These are phyloP conservation scores for Talaromyces liani DNA, from an alignment of 495 filamentous ascomycete species.

Conservation along the genomic window DNA sequence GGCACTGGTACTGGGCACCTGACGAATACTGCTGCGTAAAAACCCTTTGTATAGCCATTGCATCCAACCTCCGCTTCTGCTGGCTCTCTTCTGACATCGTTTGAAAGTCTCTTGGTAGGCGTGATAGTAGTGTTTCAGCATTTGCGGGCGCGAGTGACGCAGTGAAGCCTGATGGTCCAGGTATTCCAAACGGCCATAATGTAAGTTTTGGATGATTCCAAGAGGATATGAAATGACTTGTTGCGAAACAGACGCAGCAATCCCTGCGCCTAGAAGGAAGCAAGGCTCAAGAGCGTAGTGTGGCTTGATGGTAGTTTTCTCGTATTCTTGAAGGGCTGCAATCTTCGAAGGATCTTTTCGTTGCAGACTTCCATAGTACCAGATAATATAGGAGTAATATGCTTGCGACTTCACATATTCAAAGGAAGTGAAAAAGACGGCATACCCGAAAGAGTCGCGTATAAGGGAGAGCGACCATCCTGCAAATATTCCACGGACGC, in stretches of 20 bases:
- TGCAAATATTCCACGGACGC: conserved; percentile 71
- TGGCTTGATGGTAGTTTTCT: conserved; percentile 51
- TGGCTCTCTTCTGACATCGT: conserved; percentile 57
- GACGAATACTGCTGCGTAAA: conserved; percentile 62
- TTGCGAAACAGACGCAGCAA: conserved; percentile 67
- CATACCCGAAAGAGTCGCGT: conserved; percentile 77
- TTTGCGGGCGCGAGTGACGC: conserved; percentile 32
- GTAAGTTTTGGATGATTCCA: conserved; percentile 63
- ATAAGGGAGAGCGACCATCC: conserved; percentile 72
- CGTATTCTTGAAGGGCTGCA: conserved; percentile 14
- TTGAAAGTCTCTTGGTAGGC: conserved; percentile 72
- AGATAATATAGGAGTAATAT: conserved; percentile 73
- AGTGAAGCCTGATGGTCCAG: conserved; percentile 60
- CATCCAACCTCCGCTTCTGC: conserved; percentile 54
- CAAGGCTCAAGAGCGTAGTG: conserved; percentile 80
- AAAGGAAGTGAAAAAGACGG: conserved; percentile 77
- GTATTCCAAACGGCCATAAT: conserved; percentile 71
- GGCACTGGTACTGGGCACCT: conserved; percentile 84
- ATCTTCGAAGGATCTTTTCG: conserved; percentile 25
- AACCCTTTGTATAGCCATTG: conserved; percentile 75
- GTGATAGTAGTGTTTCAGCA: conserved; percentile 60
- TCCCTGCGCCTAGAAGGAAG: conserved; percentile 72
- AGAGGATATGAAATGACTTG: conserved; percentile 76
- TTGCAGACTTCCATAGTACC: conserved; percentile 61
- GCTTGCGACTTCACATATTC: conserved; percentile 81